Evolutionary conservation across 2,329 filamentous ascomycete genomes (phyloP).

Genomic region (Teratosphaeria nubilosa): DNA sequence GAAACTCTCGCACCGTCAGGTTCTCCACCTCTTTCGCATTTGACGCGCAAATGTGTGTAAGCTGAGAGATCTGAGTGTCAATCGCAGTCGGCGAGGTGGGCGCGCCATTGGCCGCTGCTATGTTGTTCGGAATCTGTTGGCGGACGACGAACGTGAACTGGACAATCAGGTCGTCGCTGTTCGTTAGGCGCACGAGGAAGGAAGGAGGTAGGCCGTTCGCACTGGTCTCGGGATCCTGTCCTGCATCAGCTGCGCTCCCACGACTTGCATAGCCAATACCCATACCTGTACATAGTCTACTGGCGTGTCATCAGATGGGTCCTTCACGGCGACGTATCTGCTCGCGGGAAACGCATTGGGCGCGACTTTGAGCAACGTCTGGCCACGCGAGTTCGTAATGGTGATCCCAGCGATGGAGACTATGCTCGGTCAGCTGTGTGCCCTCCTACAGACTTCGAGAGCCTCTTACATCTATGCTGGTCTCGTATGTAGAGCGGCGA

Average conservation of each 20-base stretch:
- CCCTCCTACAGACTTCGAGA: too few relatives aligned
- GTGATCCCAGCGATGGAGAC: constrained; percentile 74
- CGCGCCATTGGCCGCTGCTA: constrained; percentile 8
- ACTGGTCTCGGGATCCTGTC: constrained; percentile 63
- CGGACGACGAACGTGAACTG: constrained; percentile 81
- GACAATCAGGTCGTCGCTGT: constrained; percentile 87
- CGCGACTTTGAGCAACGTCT: constrained; percentile 63
- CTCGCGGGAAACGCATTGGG: constrained; percentile 85
- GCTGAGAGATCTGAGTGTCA: constrained; percentile 73
- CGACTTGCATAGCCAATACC: constrained; percentile 4
- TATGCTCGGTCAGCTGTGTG: too few relatives aligned
- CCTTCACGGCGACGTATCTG: constrained; percentile 61
- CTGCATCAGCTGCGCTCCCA: constrained; percentile 2
- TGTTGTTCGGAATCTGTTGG: constrained; percentile 33
- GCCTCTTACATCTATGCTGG: constrained; percentile 55
- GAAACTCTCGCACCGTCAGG: constrained; percentile 86
- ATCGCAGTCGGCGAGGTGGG: constrained; percentile 35
- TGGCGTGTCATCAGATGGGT: constrained; percentile 61
- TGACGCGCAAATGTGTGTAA: constrained; percentile 87
- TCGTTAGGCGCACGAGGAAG: constrained; percentile 77
- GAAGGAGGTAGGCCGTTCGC: constrained; percentile 42
- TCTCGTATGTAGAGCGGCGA: constrained; percentile 75
- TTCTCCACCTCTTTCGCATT: constrained; percentile 83
- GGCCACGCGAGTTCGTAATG: constrained; percentile 69
- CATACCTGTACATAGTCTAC: constrained; percentile 87